Evolutionary conservation across 1,284 basidiomycete species (phyloP).

Genomic region (Mycena citricolor): DNA sequence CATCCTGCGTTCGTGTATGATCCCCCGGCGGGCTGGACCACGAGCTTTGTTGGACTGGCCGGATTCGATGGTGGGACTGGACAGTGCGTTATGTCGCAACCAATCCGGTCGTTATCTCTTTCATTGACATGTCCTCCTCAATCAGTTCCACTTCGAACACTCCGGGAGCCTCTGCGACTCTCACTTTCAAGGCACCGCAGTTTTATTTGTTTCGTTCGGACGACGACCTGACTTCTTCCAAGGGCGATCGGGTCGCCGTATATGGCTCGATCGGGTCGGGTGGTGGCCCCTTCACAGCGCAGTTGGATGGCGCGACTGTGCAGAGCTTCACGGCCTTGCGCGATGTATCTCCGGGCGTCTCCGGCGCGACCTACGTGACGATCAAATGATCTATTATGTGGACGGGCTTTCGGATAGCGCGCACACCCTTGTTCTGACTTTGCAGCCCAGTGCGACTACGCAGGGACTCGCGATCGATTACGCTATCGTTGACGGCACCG

Average conservation of each 20-base stretch:
- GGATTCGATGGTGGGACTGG: not conserved
- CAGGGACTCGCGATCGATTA: not conserved
- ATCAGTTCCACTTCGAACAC: too few relatives aligned
- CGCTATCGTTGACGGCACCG: constrained; percentile 1
- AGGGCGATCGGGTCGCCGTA: constrained; percentile 17
- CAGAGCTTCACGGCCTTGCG: not conserved
- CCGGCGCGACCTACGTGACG: not conserved
- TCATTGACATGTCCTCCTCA: too few relatives aligned
- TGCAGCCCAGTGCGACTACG: not conserved
- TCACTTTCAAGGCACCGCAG: not conserved
- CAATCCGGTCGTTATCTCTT: too few relatives aligned
- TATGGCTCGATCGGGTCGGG: constrained; percentile 10
- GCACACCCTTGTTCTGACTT: not conserved
- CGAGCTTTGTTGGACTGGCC: not conserved
- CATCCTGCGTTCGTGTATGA: constrained; percentile 1
- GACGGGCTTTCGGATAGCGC: constrained; percentile 1
- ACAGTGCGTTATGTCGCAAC: too few relatives aligned
- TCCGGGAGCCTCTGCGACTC: not conserved
- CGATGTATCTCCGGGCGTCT: not conserved
- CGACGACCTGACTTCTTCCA: not conserved
- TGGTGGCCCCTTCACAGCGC: constrained; percentile 3
- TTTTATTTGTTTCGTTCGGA: not conserved
- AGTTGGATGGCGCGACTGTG: constrained; percentile 3
- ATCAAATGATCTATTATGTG: constrained; percentile 8
- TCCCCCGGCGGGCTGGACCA: not conserved